These are phyloP conservation scores for Cryphonectria nitschkei DNA, from an alignment of 2,329 filamentous ascomycete species.

Conservation along the genomic window DNA sequence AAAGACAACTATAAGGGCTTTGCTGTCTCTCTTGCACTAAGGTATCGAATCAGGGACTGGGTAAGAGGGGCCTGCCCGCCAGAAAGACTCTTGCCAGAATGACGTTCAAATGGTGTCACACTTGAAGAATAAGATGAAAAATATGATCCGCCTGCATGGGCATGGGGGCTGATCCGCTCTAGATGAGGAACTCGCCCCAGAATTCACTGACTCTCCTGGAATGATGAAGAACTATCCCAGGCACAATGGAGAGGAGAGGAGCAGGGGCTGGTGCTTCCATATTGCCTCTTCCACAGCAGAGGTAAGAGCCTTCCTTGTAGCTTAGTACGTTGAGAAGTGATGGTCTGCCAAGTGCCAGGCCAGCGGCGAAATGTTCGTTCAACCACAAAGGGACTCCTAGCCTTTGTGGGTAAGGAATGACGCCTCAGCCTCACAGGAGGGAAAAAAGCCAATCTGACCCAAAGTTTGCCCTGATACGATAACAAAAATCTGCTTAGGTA, in stretches of 20 bases:
- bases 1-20: not conserved
- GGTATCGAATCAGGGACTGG: not conserved
- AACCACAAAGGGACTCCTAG: not conserved
- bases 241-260: not conserved
- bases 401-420: not conserved
- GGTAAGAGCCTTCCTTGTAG: not conserved
- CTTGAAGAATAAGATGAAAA: not conserved
- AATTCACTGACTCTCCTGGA: not conserved
- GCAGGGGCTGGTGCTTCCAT: not conserved
- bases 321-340: not conserved
- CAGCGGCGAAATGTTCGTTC: not conserved
- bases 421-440: slow-evolving; percentile 2
- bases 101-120: slow-evolving; percentile 1
- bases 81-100: not conserved
- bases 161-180: not conserved
- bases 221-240: not conserved
- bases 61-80: not conserved
- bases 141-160: not conserved
- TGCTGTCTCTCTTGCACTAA: not conserved
- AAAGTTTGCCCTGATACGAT: not conserved
- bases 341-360: slow-evolving; percentile 1
- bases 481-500: slow-evolving; percentile 7
- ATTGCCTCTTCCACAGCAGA: not conserved
- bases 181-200: not conserved
- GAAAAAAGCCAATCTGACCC: not conserved